Base-by-base conservation (phyloP, 2,329 filamentous ascomycete genomes). In the Penicillium psychrosexuale region DNA sequence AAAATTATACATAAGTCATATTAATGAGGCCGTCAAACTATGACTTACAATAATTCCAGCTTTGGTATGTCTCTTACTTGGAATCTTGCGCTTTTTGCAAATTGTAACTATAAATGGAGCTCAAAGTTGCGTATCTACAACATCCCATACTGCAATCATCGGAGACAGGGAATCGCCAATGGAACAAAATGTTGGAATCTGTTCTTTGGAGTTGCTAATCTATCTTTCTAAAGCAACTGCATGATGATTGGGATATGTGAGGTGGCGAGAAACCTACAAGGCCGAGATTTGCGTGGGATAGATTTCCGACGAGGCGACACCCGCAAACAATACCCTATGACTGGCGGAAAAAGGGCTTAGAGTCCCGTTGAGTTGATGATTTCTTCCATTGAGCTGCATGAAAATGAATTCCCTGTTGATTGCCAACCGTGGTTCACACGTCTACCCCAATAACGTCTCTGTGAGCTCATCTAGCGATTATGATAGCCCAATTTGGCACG, bases 141-240 rank as follows among this genome's bases (percentile, higher is more conserved):
- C 40, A 51, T 11, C 7, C 19, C 8, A 11, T 8, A 22, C 9
- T 27, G 22, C 9, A 33, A 28, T 9, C 11, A 28, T 54, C 51
- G 55, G 55, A 57, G 5, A 55, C 65, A 66, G 66, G 36, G 51
- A 69, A 70, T 65, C 60, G 65, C 28, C 27, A 46, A 45, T 56
- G 31, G 48, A 33, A 55, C 53, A 15, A n/a, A 24, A 11, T 17
- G 8, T n/a, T 15, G 4, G 3, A n/a, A 7, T 45, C 2, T n/a
- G 12, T 15, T 45, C 13, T 24, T 12, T 22, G 1, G 4, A 8
- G 12, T 8, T 11, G 1, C 8, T 11, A n/a, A n/a, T 24, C 5
- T 3, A n/a, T 33, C 3, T 24, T n/a, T 45, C 30, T 24, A n/a
- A 4, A 33, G 8, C 17, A 45, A 39, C 28, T 19, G 15, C 5